A percentile compares a stretch with the other conserved stretches of the same genome.
phyloP scores from a whole-genome alignment of 768 basidiomycete species.

The Pleurotus citrinopileatus region DNA sequence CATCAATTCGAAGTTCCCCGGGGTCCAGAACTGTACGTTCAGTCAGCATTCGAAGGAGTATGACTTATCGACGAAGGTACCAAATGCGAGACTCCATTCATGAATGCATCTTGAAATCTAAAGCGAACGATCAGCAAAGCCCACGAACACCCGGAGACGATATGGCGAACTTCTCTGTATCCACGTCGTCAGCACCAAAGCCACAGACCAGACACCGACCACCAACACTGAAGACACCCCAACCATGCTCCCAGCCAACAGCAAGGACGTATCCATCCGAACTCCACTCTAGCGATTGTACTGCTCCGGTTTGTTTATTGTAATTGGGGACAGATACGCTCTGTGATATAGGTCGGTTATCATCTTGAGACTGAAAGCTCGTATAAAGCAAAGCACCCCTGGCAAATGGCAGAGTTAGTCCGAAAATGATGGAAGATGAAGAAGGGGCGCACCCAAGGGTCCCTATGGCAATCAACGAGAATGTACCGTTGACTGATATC shows the following conservation, averaged over 20 bases:
- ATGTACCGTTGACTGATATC: slow-evolving; percentile 72
- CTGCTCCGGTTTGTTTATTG: slow-evolving; percentile 55
- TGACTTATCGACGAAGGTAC: slow-evolving; percentile 40
- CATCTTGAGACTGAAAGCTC: slow-evolving; percentile 63
- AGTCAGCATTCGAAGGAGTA: background rate
- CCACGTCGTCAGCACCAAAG: slow-evolving; percentile 67
- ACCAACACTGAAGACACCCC: slow-evolving; percentile 88
- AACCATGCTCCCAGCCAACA: slow-evolving; percentile 87
- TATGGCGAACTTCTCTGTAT: slow-evolving; percentile 44
- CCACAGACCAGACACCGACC: slow-evolving; percentile 84
- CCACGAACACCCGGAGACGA: slow-evolving; percentile 9
- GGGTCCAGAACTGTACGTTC: slow-evolving; percentile 79
- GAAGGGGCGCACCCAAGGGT: slow-evolving; percentile 52
- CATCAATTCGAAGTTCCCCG: slow-evolving; percentile 88
- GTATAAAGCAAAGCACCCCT: slow-evolving; percentile 70
- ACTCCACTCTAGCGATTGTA: slow-evolving; percentile 82
- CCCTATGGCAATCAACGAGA: slow-evolving; percentile 82
- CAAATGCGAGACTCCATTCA: slow-evolving; percentile 73
- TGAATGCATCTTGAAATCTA: slow-evolving; percentile 80
- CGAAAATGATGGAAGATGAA: background rate
- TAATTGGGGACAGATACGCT: slow-evolving; percentile 61
- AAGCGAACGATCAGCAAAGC: background rate
- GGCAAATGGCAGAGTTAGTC: background rate
- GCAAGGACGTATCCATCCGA: slow-evolving; percentile 95
- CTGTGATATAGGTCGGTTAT: slow-evolving; percentile 57